Evolutionary conservation across 305 asterid genomes (phyloP).

Genomic region (Rubia peregrina): DNA sequence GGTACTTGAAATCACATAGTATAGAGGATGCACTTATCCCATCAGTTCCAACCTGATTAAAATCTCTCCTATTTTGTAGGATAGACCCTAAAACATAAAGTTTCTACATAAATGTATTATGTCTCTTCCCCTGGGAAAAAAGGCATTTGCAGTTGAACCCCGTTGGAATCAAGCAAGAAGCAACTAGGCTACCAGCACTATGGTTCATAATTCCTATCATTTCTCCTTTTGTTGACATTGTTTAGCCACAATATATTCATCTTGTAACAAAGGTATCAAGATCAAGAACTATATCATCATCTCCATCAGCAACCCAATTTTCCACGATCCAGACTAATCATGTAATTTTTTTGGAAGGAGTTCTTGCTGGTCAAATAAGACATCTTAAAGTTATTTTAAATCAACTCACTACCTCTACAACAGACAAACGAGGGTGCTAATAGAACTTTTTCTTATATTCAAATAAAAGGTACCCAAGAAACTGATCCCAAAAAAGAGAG

Average conservation of each 20-base stretch:
- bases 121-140: neutral
- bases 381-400: neutral
- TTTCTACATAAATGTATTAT: neutral
- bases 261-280: neutral
- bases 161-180: conserved; percentile 2
- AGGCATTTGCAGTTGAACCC: no score
- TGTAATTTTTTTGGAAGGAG: neutral
- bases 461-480: neutral
- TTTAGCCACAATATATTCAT: neutral
- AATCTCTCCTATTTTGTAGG: neutral
- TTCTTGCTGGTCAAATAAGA: neutral
- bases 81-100: neutral
- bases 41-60: neutral
- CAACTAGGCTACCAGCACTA: neutral
- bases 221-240: neutral
- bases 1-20: neutral
- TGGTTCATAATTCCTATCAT: neutral
- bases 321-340: neutral
- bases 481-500: neutral
- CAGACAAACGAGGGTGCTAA: neutral
- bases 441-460: neutral
- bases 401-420: neutral
- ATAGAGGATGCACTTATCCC: neutral
- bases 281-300: neutral
- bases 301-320: neutral